Evolutionary conservation across 768 basidiomycete species (phyloP), one percentile per base, ranked within the genome.

Genomic region (Pulveroboletus frians): DNA sequence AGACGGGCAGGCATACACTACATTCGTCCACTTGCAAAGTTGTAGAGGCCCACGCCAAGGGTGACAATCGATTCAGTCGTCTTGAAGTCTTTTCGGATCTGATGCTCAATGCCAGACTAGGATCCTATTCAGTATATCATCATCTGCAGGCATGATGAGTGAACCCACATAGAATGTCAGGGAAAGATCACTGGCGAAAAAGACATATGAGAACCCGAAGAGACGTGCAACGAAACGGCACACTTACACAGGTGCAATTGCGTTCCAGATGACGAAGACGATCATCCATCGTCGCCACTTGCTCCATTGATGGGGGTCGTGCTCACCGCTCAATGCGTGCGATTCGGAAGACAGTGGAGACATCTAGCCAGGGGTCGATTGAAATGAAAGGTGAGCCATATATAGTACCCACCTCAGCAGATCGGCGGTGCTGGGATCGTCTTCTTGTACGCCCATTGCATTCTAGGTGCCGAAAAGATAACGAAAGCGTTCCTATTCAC

Each of bases 221-320:
- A 7, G 11, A 11, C 6, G 13, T 21, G 15, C 2, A 1, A 45
- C 9, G 21, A 20, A 41, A 9, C 8, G 21, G 21, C 39, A 15
- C 10, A 49, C 64, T 43, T 14, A 64, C 64, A 66, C 54, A 11
- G 65, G 64, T 30, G 65, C 65, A 17, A 66, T 64, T 11, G 51
- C 46, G 30, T 64, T 58, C 63, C 60, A 66, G 38, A 66, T 46
- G 15, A 66, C 58, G 23, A 66, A 52, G n/a, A 49, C 41, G 21
- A 67, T 64, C 49, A 51, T 45, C 55, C 64, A 66, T 27, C 64
- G 57, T 11, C 56, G 54, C 58, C 39, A 54, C 40, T 62, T 64
- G 56, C 46, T 58, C 64, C 63, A 65, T 41, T 57, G 56, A 32
- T 44, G 61, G 43, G 63, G 63, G 43, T 65, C 51, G 44, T 55